Evolutionary conservation across 306 rosid genomes (phyloP), one percentile per base, ranked within the genome.

Genomic region (Acacia acuminata): DNA sequence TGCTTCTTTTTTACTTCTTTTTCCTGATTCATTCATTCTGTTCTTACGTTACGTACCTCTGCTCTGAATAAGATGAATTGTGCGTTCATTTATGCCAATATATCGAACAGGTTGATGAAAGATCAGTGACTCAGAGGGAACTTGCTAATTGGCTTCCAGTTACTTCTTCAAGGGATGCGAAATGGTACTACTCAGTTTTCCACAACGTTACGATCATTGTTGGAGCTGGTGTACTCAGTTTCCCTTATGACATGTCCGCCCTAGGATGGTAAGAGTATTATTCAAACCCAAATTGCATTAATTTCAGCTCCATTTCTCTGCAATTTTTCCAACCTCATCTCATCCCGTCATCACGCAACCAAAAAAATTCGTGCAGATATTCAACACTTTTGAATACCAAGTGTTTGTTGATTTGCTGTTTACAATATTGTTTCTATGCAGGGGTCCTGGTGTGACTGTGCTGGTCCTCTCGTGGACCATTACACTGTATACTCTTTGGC

Each of bases 161-260:
- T 56, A 87, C 96, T 17, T 87, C 94, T 0, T 79, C 90, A 27
- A 90, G 98, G 67, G 88, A 90, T 77, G 98, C 65, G 10, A 58
- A 58, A 58, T 58, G 65, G 65, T 58, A 58, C 32, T 24, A 58
- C 65, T 58, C 65, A 10, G 5, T 30, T n/a, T 92, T 92, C 76
- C 97, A 91, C 94, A 92, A 92, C 80, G 86, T 94, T 64, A 91
- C 97, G 42, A 91, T 94, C 82, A 94, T 92, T 97, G 94, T 94
- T 75, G 97, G 97, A 24, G 96, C 96, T 25, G 98, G 97, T 68
- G 93, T 94, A 30, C 90, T 92, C 1, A 79, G 96, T 58, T 58
- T 58, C 55, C 98, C 97, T 9, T 81, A 50, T 20, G 92, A 97
- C 76, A 81, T 94, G 92, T 43, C 97, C 9, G 65, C 86, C 3